Evolutionary conservation across 2,329 filamentous ascomycete species (phyloP).

Genomic region (Hypoxylon sp.): DNA sequence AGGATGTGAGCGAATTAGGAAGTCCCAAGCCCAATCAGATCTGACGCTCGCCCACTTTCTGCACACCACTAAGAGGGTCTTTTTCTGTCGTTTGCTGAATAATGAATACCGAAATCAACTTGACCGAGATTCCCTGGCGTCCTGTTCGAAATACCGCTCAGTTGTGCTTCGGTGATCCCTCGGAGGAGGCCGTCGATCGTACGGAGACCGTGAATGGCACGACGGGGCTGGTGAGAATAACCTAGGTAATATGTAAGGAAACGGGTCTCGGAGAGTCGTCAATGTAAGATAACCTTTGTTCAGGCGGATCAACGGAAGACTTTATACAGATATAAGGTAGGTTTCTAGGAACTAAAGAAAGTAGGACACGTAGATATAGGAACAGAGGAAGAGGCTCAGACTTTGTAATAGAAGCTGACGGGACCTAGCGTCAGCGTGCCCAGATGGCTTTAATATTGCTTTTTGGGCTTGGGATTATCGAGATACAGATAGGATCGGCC

Average conservation of each 20-base stretch:
- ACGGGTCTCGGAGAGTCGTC: constrained; percentile 9
- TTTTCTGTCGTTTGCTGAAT: constrained; percentile 17
- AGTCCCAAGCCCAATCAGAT: constrained; percentile 44
- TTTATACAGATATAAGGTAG: constrained; percentile 10
- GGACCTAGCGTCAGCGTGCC: constrained; percentile 29
- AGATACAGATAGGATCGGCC: constrained; percentile 29
- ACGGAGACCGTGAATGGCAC: constrained; percentile 28
- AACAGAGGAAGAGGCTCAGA: constrained; percentile 23
- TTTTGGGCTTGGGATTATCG: constrained; percentile 11
- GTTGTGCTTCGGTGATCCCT: constrained; percentile 19
- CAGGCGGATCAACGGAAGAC: constrained; percentile 10
- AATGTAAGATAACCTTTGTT: constrained; percentile 8
- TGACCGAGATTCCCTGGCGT: constrained; percentile 21
- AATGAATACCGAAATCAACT: constrained; percentile 8
- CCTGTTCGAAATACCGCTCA: constrained; percentile 17
- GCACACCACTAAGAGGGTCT: constrained; percentile 29
- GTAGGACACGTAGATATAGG: constrained; percentile 11
- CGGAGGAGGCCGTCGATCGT: constrained; percentile 41
- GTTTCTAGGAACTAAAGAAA: constrained; percentile 9
- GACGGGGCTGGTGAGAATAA: constrained; percentile 19
- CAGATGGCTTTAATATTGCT: constrained; percentile 31
- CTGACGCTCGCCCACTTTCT: constrained; percentile 33
- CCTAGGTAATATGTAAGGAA: constrained; percentile 18
- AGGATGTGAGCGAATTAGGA: constrained; percentile 45
- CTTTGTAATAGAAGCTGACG: constrained; percentile 20